Evolutionary conservation across 352 stramenopile species (phyloP).

Genomic region (Vaucheria bursata): DNA sequence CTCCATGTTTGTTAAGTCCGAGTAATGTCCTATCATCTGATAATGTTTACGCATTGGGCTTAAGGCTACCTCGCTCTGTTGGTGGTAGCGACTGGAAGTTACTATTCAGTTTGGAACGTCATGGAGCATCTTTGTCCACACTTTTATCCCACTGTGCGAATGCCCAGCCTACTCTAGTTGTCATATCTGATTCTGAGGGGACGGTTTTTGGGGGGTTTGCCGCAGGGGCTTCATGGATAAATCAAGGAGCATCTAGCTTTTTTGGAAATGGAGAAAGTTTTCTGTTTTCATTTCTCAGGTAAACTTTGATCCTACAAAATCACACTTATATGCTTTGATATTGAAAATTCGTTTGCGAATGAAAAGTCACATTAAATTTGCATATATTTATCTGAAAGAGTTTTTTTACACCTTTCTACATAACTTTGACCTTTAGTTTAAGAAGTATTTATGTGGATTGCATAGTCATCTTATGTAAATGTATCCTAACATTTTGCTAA

Average conservation of each 20-base stretch:
- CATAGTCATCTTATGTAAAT: too few species aligned
- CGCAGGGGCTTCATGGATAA: constrained; percentile 16
- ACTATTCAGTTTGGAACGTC: constrained; percentile 23
- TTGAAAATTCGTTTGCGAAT: too few species aligned
- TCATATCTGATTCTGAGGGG: constrained; percentile 12
- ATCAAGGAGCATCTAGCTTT: constrained; percentile 6
- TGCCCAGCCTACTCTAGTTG: constrained; percentile 27
- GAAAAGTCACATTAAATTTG: too few species aligned
- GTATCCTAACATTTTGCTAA: too few species aligned
- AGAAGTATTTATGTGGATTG: too few species aligned
- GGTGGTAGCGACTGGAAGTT: constrained; percentile 12
- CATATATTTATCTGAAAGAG: too few species aligned
- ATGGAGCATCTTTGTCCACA: constrained; percentile 18
- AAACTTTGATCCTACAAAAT: too few species aligned
- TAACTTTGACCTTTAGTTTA: too few species aligned
- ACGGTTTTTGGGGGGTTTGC: constrained; percentile 27
- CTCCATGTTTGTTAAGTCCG: not conserved
- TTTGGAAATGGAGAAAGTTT: constrained; percentile 13
- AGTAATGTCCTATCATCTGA: constrained; percentile 6
- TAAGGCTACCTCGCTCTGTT: constrained; percentile 14
- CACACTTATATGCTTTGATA: too few species aligned
- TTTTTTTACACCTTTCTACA: too few species aligned
- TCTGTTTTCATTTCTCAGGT: constrained; percentile 37
- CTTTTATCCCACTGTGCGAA: constrained; percentile 21
- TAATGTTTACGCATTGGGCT: constrained; percentile 9